Percentiles rank a stretch among this genome's conserved stretches.
These are phyloP conservation scores for Didymella segeticola DNA, from an alignment of 2,329 filamentous ascomycete species.

Conservation along the genomic window DNA sequence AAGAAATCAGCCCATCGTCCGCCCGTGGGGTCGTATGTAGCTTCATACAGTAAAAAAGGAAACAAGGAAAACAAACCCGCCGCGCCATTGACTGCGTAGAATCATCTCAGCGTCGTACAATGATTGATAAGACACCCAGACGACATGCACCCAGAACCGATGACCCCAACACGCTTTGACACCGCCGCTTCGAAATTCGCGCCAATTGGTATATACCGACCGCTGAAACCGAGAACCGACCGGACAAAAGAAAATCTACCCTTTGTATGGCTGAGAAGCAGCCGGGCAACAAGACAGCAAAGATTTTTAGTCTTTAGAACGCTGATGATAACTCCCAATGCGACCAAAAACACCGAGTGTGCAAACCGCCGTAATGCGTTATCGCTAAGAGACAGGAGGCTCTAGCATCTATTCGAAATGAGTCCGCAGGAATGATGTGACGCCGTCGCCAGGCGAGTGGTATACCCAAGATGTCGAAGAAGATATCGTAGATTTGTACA, in stretches of 20 bases:
- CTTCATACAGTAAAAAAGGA: constrained; percentile 44
- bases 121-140: constrained; percentile 40
- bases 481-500: constrained; percentile 54
- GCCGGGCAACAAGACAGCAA: constrained; percentile 42
- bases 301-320: constrained; percentile 47
- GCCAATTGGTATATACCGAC: constrained; percentile 52
- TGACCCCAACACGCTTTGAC: constrained; percentile 42
- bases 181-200: constrained; percentile 50
- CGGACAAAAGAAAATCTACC: constrained; percentile 53
- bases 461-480: constrained; percentile 51
- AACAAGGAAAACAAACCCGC: constrained; percentile 32
- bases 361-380: constrained; percentile 51
- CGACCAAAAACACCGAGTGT: constrained; percentile 49
- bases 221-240: constrained; percentile 42
- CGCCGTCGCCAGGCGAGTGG: constrained; percentile 51
- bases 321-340: constrained; percentile 45
- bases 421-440: constrained; percentile 45
- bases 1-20: constrained; percentile 38
- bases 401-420: constrained; percentile 49
- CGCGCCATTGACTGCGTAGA: constrained; percentile 44
- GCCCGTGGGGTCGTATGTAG: constrained; percentile 29
- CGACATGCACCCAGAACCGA: constrained; percentile 45
- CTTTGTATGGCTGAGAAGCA: constrained; percentile 38
- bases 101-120: constrained; percentile 52
- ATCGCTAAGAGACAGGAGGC: constrained; percentile 48